phyloP scores from a whole-genome alignment of 2,329 filamentous ascomycete species.

The Neopestalotiopsis clavispora region DNA sequence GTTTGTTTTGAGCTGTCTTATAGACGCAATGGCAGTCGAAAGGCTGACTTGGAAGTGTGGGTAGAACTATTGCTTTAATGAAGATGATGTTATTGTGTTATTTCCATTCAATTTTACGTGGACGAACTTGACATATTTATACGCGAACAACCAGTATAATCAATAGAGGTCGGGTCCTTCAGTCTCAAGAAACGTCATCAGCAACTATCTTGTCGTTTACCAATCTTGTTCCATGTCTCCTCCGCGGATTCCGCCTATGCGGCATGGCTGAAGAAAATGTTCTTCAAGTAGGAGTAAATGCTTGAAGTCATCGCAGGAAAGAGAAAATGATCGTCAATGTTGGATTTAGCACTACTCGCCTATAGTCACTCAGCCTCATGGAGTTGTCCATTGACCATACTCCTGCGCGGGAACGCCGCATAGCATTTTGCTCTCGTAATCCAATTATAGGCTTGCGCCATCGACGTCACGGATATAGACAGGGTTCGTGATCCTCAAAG shows the following conservation, averaged over 20 bases:
- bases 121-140: not conserved
- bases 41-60: not conserved
- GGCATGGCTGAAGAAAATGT: not conserved
- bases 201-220: no score
- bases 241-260: not conserved
- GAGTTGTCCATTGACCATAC: not conserved
- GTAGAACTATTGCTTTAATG: not conserved
- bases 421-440: not conserved
- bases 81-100: not conserved
- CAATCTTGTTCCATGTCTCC: not conserved
- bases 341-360: not conserved
- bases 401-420: no score
- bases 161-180: no score
- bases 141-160: no score
- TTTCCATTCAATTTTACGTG: not conserved
- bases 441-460: not conserved
- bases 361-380: not conserved
- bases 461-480: not conserved
- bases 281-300: not conserved
- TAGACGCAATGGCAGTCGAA: not conserved
- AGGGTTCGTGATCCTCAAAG: not conserved
- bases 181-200: no score
- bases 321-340: not conserved
- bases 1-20: not conserved
- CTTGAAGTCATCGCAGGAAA: not conserved